Base-by-base conservation (phyloP, 2,329 filamentous ascomycete genomes). In the Clonostachys chloroleuca region DNA sequence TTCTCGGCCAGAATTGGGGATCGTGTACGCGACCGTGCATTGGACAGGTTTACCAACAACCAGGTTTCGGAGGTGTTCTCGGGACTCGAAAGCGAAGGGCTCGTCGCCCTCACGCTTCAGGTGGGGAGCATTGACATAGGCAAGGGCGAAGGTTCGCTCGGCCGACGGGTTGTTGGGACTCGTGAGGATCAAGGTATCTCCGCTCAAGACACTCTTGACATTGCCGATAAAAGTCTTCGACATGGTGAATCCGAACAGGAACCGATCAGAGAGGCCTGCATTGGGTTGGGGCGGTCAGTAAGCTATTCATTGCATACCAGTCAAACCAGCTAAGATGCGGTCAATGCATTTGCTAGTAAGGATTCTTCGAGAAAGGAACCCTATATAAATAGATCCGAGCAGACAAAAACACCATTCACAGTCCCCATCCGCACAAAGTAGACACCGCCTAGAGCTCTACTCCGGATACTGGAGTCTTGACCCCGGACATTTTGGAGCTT, bases 191-290 rank as follows among this genome's bases (percentile, higher is more conserved):
- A 97, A 72, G 30, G 92, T 96, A 75, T 97, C 94, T 60, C 94
- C 94, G 61, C 92, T 96, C 61, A 95, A 75, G 57, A 96, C 89
- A 65, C 87, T 89, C 79, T 99, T 99, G 69, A 97, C 92, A 61
- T 84, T 87, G 64, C 85, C 82, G 66, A 83, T 68, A 59, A 81
- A 80, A 46, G 68, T 67, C 65, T 77, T 79, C 49, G 67, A 70
- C 74, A 79, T 75, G 59, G 48, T 69, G 60, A 30, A 30, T 30
- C 24, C 24, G 24, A 30, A 30, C 24, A 30, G 24, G 24, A 30
- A 30, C 24, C 24, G 24, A 30, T 30, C 24, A 30, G 24, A 30
- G 24, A 30, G 24, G 24, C 24, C 24, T 30, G 24, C 9, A 30
- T 30, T 30, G 9, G 4, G 24, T 30, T 30, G 24, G 24, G 8